Evolutionary conservation across 331 rosid genomes (phyloP), one percentile per base, ranked within the genome.

Genomic region (Ulmus americana): DNA sequence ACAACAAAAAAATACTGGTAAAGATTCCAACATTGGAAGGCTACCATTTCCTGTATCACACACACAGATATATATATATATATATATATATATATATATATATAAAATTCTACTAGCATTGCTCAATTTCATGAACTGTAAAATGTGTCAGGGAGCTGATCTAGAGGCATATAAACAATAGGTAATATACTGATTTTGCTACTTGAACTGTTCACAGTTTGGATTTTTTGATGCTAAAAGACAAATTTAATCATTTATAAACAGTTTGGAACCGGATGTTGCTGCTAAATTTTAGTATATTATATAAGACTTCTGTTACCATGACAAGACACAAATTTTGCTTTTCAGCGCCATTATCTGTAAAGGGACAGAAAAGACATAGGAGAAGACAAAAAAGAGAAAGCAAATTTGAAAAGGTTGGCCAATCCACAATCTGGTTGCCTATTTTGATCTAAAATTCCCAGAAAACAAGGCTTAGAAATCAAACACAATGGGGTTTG

Each of bases 301-400:
- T 69, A 59, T 55, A 53, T 14, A 14, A 46, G 47, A 28, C 74
- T 48, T 48, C 52, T 69, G 16, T 42, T 54, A 55, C 45, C 62
- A 69, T 74, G 55, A 56, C 76, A 39, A 59, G 54, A 61, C 77
- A 59, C 46, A 69, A 48, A 71, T 13, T 28, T 52, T 71, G 83
- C 79, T 81, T 80, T 82, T 69, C 76, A 81, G 61, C 54, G 39
- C 57, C 70, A 45, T 55, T 70, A 67, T 45, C 71, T 65, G 81
- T 51, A 70, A 70, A 63, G 71, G 61, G 6, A 38, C 60, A 64
- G 78, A 54, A 16, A 42, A 2, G 39, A 53, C 1, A 51, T 5
- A 51, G 22, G 16, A 51, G 12, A 68, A 48, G 57, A 46, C 45
- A 67, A 65, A 63, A 71, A 65, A 64, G 58, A 45, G 70, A 73